phyloP scores from a whole-genome alignment of 1,139 yeast genomes.

The Scheffersomyces cryptocercus region DNA sequence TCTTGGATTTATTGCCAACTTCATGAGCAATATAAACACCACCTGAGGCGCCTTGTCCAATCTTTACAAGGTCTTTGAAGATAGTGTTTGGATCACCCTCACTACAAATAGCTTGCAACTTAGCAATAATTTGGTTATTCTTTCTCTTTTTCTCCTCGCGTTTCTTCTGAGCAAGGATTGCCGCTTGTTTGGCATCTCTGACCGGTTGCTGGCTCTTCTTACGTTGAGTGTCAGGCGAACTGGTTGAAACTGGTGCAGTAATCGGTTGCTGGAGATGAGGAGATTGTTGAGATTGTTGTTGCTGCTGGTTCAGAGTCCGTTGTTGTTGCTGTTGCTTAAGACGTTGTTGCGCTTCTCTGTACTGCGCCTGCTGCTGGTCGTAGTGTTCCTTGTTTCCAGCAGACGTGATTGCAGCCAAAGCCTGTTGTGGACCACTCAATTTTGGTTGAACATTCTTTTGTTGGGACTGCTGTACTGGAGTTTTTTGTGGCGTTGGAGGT shows the following conservation, averaged over 20 bases:
- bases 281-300: conserved; percentile 2
- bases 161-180: conserved; percentile 62
- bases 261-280: conserved; percentile 3
- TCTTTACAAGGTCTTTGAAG: conserved; percentile 71
- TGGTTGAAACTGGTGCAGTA: neutral
- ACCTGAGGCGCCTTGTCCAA: conserved; percentile 98
- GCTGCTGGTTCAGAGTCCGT: neutral
- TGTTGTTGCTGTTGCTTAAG: conserved; percentile 8
- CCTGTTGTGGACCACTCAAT: conserved; percentile 15
- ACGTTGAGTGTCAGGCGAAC: conserved; percentile 7
- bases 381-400: conserved; percentile 12
- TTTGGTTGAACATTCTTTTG: conserved; percentile 4
- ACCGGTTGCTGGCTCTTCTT: conserved; percentile 38
- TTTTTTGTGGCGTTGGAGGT: conserved; percentile 38
- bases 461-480: conserved; percentile 11
- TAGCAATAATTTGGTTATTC: conserved; percentile 69
- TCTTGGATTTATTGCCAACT: conserved; percentile 47
- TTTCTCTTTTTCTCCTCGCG: conserved; percentile 72
- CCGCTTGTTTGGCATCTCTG: conserved; percentile 57
- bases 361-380: conserved; percentile 12
- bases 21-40: conserved; percentile 94
- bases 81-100: conserved; percentile 82
- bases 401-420: conserved; percentile 13
- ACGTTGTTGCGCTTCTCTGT: conserved; percentile 9
- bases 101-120: conserved; percentile 75